Percentiles rank a stretch among this genome's conserved stretches.
phyloP scores from a whole-genome alignment of 2,329 filamentous ascomycete genomes.

The Botrytis tulipae region DNA sequence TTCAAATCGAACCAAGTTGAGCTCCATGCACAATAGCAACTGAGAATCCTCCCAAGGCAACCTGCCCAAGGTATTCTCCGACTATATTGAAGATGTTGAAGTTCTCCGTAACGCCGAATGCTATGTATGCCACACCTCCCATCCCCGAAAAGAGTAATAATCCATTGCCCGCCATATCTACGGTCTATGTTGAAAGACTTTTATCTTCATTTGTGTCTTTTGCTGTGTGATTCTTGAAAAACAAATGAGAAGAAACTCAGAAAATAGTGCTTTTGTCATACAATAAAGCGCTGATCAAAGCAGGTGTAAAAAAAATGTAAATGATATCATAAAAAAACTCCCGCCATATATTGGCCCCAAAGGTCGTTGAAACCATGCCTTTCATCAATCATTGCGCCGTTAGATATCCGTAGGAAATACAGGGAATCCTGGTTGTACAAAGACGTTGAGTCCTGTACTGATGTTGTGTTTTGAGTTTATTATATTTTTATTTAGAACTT shows the following conservation, averaged over 20 bases:
- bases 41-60: constrained; percentile 3
- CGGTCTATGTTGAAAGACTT: constrained; percentile 43
- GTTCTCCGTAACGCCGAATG: constrained; percentile 41
- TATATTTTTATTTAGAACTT: constrained; percentile 66
- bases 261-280: constrained; percentile 12
- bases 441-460: constrained; percentile 39
- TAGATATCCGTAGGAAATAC: constrained; percentile 35
- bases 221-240: background rate
- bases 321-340: constrained; percentile 31
- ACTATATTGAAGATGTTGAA: constrained; percentile 40
- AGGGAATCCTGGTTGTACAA: constrained; percentile 27
- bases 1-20: background rate
- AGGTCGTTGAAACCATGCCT: constrained; percentile 41
- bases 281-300: constrained; percentile 21
- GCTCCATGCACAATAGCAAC: constrained; percentile 18
- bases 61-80: constrained; percentile 23
- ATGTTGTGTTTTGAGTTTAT: constrained; percentile 29
- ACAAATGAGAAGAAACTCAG: background rate
- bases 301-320: constrained; percentile 22
- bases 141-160: constrained; percentile 9
- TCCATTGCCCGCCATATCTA: constrained; percentile 32
- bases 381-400: constrained; percentile 39
- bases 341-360: constrained; percentile 27
- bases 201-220: constrained; percentile 32
- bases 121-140: constrained; percentile 35